Evolutionary conservation across 805 yeast genomes (phyloP), one percentile per base, ranked within the genome.

Genomic region (Debaryomyces maramus): DNA sequence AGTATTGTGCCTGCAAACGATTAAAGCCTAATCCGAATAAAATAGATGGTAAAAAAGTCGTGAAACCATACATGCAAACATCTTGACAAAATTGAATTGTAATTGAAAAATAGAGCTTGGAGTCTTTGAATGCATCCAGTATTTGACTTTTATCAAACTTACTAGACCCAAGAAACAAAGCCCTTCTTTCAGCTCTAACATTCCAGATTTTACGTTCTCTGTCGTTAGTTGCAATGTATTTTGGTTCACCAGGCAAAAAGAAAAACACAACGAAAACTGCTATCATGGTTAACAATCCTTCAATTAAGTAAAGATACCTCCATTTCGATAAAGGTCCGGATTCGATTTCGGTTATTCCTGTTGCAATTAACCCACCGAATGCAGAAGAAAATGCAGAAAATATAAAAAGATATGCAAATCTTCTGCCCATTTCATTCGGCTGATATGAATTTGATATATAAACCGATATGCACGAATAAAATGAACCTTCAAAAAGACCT

Each of bases 301-400:
- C 82, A 18, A 77, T 62, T 5, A 77, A 66, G 45, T 64, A 77
- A 18, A 77, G 59, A 63, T 74, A 77, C 50, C 75, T 65, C 78
- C 79, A 77, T 8, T 76, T 77, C 29, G 55, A 65, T 48, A 70
- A 52, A 6, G 58, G 42, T 1, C 50, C 49, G 2, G 60, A 47
- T 18, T 58, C 40, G 28, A 60, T 52, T 21, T 56, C 51, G 3
- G 53, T 41, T 35, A 78, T 63, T 15, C 76, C 81, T 42, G 64
- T 70, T 0, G 74, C 70, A 20, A 76, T 63, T 17, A 75, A 56
- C n/a, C 84, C 83, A 37, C 81, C 80, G 53, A 79, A 75, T 1
- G 80, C 78, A 31, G 78, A 73, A 6, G 81, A 72, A 28, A 78
- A 52, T 41, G 78, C 74, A 7, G 83, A 75, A 20, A 78, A 72